Percentiles rank a stretch among this genome's conserved stretches.
phyloP scores from a whole-genome alignment of 2,329 filamentous ascomycete genomes.

The Elsinoe ampelina region DNA sequence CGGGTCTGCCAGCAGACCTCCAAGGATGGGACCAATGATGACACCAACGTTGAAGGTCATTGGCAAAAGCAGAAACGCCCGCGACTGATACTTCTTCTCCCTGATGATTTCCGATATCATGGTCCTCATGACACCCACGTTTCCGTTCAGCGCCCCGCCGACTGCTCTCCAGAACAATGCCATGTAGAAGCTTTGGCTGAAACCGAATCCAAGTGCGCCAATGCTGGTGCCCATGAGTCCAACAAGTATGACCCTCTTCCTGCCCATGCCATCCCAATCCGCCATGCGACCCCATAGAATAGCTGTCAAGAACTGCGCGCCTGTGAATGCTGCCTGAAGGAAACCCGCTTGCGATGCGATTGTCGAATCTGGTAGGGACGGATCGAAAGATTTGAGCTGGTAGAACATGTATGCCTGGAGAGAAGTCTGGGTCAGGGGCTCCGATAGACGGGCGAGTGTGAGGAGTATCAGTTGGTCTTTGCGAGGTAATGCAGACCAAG shows the following conservation, averaged over 20 bases:
- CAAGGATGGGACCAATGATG: conserved; percentile 44
- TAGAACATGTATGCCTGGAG: conserved; percentile 78
- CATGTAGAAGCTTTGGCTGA: conserved; percentile 51
- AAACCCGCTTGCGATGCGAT: conserved; percentile 72
- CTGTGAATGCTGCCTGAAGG: conserved; percentile 69
- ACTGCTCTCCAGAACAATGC: conserved; percentile 58
- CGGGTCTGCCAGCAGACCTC: conserved; percentile 61
- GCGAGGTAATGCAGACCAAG: conserved; percentile 64
- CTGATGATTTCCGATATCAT: conserved; percentile 64
- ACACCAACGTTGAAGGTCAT: conserved; percentile 59
- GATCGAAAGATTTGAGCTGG: conserved; percentile 67
- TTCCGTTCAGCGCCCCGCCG: conserved; percentile 61
- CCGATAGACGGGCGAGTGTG: conserved; percentile 67
- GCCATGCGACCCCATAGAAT: conserved; percentile 71
- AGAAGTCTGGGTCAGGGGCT: conserved; percentile 72
- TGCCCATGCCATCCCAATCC: conserved; percentile 52
- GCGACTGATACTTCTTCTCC: conserved; percentile 52
- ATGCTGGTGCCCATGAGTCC: conserved; percentile 62
- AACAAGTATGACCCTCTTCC: conserved; percentile 70
- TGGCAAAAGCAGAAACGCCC: conserved; percentile 51
- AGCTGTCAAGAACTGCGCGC: conserved; percentile 72
- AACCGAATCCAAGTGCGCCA: conserved; percentile 59
- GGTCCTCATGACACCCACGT: conserved; percentile 64
- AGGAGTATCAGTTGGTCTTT: conserved; percentile 71
- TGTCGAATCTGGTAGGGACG: conserved; percentile 46